Conservation (phyloP, 208 protist genomes). For the Trypanosoma boissoni region DNA sequence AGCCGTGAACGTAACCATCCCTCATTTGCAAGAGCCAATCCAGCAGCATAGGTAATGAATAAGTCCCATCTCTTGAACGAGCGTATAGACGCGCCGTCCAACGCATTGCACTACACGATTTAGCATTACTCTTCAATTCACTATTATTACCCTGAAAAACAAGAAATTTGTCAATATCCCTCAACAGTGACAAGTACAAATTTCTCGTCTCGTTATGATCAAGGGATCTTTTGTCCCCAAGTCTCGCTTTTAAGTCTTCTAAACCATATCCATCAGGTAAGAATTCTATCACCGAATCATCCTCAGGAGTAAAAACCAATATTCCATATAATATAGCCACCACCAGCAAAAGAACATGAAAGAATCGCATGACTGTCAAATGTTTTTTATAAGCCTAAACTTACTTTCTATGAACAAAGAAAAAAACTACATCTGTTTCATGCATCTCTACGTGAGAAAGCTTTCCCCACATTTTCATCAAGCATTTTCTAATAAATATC, state of each 20-base stretch:
- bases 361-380: conserved; percentile 7
- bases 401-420: too few species aligned
- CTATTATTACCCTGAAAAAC: neutral
- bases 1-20: conserved; percentile 55
- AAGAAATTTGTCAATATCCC: conserved; percentile 27
- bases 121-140: conserved; percentile 13
- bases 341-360: conserved; percentile 8
- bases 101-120: conserved; percentile 40
- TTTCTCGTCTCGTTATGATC: conserved; percentile 38
- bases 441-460: too few species aligned
- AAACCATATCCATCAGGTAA: conserved; percentile 21
- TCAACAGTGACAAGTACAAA: conserved; percentile 41
- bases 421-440: conserved; percentile 4
- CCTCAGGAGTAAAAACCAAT: conserved; percentile 10
- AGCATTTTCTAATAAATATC: too few species aligned
- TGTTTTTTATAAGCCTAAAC: conserved; percentile 1
- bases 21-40: conserved; percentile 52
- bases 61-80: conserved; percentile 44
- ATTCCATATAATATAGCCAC: conserved; percentile 8
- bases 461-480: too few species aligned
- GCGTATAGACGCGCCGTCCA: conserved; percentile 43
- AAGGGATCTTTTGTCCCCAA: conserved; percentile 35
- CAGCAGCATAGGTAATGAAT: conserved; percentile 19
- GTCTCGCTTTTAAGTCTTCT: conserved; percentile 25
- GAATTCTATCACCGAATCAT: neutral